phyloP scores from a whole-genome alignment of 208 protist species.

The Balamuthia mandrillaris region DNA sequence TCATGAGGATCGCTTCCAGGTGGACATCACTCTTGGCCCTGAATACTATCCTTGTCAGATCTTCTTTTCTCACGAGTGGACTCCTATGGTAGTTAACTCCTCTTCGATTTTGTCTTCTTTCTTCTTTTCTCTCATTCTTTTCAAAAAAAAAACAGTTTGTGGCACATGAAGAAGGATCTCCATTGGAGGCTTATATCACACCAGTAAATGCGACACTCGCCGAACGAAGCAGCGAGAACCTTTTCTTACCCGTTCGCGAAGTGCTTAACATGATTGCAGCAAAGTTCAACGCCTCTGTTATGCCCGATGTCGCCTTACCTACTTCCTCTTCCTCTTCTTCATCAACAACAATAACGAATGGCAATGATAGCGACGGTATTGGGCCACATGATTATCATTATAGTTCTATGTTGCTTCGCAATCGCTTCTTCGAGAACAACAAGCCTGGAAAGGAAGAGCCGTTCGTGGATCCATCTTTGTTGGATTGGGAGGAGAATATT shows the following conservation, averaged over 20 bases:
- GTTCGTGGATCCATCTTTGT: slow-evolving; percentile 15
- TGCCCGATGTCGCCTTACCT: background rate
- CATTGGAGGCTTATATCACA: background rate
- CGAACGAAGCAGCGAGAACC: background rate
- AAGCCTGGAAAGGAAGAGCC: background rate
- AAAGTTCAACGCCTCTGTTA: background rate
- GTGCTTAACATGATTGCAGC: slow-evolving; percentile 23
- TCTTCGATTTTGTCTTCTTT: background rate
- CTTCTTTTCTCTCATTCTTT: background rate
- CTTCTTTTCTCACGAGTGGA: background rate
- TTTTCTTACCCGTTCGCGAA: background rate
- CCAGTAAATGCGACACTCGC: background rate
- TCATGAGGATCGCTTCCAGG: slow-evolving; percentile 6
- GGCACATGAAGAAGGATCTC: background rate
- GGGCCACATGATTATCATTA: background rate
- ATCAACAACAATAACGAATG: background rate
- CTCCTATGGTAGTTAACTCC: background rate
- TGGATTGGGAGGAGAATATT: slow-evolving; percentile 32
- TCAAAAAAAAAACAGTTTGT: background rate
- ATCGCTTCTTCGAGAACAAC: background rate
- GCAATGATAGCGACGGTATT: too few species aligned
- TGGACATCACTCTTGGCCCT: background rate
- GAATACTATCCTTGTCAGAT: slow-evolving; percentile 21
- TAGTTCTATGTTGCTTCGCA: background rate
- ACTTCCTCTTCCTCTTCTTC: background rate